These are phyloP conservation scores for Metarhizium anisopliae DNA, from an alignment of 2,329 filamentous ascomycete species.

Conservation along the genomic window DNA sequence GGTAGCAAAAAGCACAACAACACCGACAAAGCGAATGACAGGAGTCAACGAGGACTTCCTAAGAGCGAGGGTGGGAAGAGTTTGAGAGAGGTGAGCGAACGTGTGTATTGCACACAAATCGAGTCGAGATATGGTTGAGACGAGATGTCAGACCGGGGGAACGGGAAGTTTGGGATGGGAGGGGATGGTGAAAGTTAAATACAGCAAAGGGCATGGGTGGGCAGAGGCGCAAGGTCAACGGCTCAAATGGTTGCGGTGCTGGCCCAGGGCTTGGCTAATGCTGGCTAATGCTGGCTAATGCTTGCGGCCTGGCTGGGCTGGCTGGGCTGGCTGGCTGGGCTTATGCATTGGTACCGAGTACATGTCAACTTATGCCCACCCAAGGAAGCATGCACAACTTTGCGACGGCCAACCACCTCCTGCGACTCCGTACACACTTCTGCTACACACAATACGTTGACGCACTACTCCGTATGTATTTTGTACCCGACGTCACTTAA, in stretches of 20 bases:
- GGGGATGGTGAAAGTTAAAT: slow-evolving; percentile 10
- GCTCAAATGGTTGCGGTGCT: background rate
- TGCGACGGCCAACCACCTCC: too few relatives aligned
- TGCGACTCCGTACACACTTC: too few relatives aligned
- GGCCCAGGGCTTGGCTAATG: background rate
- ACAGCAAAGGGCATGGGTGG: background rate
- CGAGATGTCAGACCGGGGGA: slow-evolving; percentile 6
- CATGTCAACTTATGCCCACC: too few relatives aligned
- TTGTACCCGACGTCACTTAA: too few relatives aligned
- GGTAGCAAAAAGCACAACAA: slow-evolving; percentile 42
- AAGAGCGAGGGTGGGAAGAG: slow-evolving; percentile 29
- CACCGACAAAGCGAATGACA: slow-evolving; percentile 60
- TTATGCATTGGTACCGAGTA: background rate
- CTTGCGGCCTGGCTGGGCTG: background rate
- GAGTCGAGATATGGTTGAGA: slow-evolving; percentile 5
- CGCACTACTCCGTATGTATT: too few relatives aligned
- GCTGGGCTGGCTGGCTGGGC: background rate
- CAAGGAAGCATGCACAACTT: too few relatives aligned
- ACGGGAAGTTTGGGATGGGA: background rate
- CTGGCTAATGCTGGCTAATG: background rate
- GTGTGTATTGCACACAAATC: slow-evolving; percentile 21
- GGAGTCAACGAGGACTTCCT: slow-evolving; percentile 68
- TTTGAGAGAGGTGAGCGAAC: slow-evolving; percentile 39
- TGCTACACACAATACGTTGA: too few relatives aligned
- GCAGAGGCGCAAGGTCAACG: background rate